Evolutionary conservation across 208 protist species (phyloP), one percentile per base, ranked within the genome.

Genomic region (Trypanosomatidae sp.): DNA sequence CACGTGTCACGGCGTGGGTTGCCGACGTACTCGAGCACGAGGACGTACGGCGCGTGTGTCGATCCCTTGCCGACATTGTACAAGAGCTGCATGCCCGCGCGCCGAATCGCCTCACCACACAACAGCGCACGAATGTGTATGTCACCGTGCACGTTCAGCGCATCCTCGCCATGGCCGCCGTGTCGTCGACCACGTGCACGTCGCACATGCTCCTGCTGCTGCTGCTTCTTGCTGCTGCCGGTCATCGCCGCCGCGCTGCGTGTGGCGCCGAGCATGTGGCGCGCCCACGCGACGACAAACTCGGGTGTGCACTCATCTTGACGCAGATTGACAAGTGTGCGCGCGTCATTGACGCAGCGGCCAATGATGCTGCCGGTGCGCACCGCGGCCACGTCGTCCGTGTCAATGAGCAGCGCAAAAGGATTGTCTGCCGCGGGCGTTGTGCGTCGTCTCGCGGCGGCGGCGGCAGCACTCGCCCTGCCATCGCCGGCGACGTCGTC

Each of bases 41-140:
- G 55, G 43, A 91, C 48, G 53, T 78, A 71, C 5, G 82, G 74
- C 43, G 67, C 60, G 51, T 83, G 67, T 20, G 64, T 47, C 15
- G 74, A 71, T 33, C 75, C 82, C 28, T 81, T 77, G n/a, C 82
- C 82, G 21, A 91, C 82, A 49, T 66, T 86, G 69, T 88, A 75
- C 43, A 91, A 38, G 10, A 91, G 61, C 39, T 78, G 56, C 38
- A 91, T 41, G 18, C 82, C 82, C 5, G 62, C 63, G 15, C 55
- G 35, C 28, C 66, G 45, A 0, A 91, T 37, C 54, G 61, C 48
- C 35, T 74, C 61, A 3, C 77, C 77, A 18, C 56, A 53, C 25
- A 91, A 48, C 20, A 84, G 52, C 50, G 70, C 53, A 15, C 65
- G 56, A 27, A 88, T 46, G 43, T 78, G 69, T n/a, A 86, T 56